Conservation (phyloP, 148 eudicot genomes). For the Nepenthes mirabilis region DNA sequence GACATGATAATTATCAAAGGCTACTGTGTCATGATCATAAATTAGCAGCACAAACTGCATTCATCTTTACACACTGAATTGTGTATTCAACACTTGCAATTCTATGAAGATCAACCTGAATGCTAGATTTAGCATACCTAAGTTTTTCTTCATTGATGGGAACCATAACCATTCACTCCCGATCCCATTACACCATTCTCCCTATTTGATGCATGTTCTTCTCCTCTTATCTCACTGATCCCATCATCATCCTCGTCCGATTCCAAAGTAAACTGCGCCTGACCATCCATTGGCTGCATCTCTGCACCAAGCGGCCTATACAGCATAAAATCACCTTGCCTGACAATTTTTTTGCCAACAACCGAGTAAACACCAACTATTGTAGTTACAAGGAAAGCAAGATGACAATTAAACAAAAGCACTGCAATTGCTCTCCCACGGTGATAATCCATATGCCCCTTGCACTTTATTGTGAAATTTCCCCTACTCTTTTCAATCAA, state of each 20-base stretch:
- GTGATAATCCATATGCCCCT: slow-evolving; percentile 55
- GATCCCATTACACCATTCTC: slow-evolving; percentile 21
- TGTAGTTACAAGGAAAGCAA: slow-evolving; percentile 48
- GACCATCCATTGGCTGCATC: slow-evolving; percentile 19
- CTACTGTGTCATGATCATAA: too few species aligned
- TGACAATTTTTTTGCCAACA: slow-evolving; percentile 22
- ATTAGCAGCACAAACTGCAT: too few species aligned
- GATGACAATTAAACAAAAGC: slow-evolving; percentile 60
- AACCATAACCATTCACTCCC: slow-evolving; percentile 34
- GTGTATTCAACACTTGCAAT: too few species aligned
- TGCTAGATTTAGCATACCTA: too few species aligned
- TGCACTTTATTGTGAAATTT: slow-evolving; percentile 53
- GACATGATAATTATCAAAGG: too few species aligned
- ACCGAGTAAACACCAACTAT: slow-evolving; percentile 31
- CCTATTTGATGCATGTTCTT: slow-evolving; percentile 17
- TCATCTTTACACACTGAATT: too few species aligned
- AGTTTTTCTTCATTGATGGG: slow-evolving; percentile 14
- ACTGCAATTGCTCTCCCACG: slow-evolving; percentile 64
- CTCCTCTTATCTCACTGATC: slow-evolving; percentile 17
- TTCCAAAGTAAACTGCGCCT: slow-evolving; percentile 44
- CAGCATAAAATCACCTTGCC: slow-evolving; percentile 12
- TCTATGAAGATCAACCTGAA: too few species aligned
- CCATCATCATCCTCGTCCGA: slow-evolving; percentile 39
- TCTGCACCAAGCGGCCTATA: slow-evolving; percentile 50
- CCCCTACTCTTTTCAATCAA: slow-evolving; percentile 50